These are phyloP conservation scores for Epichloe coenophiala DNA, from an alignment of 2,329 filamentous ascomycete species.

Conservation along the genomic window DNA sequence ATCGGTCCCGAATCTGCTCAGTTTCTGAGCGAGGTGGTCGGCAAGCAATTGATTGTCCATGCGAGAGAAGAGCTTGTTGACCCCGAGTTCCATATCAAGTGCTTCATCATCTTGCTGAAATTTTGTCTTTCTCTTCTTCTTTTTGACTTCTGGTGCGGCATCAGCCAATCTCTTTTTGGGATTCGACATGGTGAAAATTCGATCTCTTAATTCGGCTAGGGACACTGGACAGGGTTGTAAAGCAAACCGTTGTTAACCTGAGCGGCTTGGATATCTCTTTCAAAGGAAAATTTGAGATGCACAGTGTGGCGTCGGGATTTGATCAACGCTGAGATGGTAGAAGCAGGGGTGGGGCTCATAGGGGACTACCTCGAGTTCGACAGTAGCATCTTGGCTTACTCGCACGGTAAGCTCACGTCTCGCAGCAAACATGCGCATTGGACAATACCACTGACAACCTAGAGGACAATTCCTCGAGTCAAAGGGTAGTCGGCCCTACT, in stretches of 20 bases:
- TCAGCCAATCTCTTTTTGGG: constrained; percentile 44
- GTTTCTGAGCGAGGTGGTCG: constrained; percentile 72
- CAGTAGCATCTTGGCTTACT: neutral
- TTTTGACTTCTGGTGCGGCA: constrained; percentile 25
- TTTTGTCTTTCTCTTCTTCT: constrained; percentile 42
- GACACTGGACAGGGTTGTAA: too few species aligned
- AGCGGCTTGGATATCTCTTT: neutral
- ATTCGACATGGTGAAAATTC: constrained; percentile 20
- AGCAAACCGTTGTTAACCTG: neutral
- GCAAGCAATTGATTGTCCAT: constrained; percentile 77
- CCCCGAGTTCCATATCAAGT: constrained; percentile 53
- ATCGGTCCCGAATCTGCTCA: constrained; percentile 64
- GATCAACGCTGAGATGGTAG: neutral
- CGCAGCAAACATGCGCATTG: neutral
- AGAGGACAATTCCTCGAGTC: neutral
- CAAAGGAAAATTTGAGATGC: neutral
- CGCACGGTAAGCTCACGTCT: neutral
- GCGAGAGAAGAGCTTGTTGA: constrained; percentile 67
- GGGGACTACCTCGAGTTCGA: neutral
- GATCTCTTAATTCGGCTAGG: too few species aligned
- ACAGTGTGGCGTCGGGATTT: neutral
- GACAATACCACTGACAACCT: neutral
- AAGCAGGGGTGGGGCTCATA: neutral
- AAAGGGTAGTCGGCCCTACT: neutral
- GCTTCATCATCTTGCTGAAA: constrained; percentile 38